Percentiles rank a stretch among this genome's conserved stretches.
Conservation (phyloP, 2,329 filamentous ascomycete genomes). For the Colletotrichum euphorbiae region DNA sequence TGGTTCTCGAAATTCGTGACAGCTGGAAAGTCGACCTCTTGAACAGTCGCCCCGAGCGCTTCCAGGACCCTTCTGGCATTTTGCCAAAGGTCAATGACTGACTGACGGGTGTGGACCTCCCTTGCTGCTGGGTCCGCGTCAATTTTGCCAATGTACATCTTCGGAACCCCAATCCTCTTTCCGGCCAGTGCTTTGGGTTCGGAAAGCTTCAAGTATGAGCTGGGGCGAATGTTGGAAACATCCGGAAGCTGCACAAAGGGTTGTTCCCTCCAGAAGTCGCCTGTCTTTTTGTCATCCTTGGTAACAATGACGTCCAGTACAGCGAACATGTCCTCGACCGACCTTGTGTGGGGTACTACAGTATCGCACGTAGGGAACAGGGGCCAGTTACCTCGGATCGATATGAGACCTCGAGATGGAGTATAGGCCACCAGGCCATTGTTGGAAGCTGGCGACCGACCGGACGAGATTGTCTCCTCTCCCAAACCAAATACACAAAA, state of each 20-base stretch:
- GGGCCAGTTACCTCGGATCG: slow-evolving; percentile 62
- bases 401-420: slow-evolving; percentile 62
- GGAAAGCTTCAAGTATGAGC: slow-evolving; percentile 52
- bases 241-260: slow-evolving; percentile 54
- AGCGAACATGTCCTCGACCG: slow-evolving; percentile 60
- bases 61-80: slow-evolving; percentile 51
- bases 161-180: slow-evolving; percentile 61
- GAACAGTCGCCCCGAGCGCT: slow-evolving; percentile 54
- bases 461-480: slow-evolving; percentile 67
- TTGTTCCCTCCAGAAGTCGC: slow-evolving; percentile 68
- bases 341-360: slow-evolving; percentile 59
- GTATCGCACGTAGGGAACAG: slow-evolving; percentile 66
- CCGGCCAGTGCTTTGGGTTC: slow-evolving; percentile 62
- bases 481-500: slow-evolving; percentile 66
- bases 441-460: slow-evolving; percentile 67
- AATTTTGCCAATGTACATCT: slow-evolving; percentile 60
- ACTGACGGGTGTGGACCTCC: slow-evolving; percentile 39
- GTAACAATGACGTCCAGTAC: slow-evolving; percentile 61
- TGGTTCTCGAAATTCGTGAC: slow-evolving; percentile 20
- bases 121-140: slow-evolving; percentile 33
- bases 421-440: slow-evolving; percentile 68
- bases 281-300: slow-evolving; percentile 54
- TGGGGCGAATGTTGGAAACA: slow-evolving; percentile 46
- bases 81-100: slow-evolving; percentile 46
- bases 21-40: slow-evolving; percentile 44